Conservation (phyloP, 139 green algal genomes). For the Haematococcus sp. region DNA sequence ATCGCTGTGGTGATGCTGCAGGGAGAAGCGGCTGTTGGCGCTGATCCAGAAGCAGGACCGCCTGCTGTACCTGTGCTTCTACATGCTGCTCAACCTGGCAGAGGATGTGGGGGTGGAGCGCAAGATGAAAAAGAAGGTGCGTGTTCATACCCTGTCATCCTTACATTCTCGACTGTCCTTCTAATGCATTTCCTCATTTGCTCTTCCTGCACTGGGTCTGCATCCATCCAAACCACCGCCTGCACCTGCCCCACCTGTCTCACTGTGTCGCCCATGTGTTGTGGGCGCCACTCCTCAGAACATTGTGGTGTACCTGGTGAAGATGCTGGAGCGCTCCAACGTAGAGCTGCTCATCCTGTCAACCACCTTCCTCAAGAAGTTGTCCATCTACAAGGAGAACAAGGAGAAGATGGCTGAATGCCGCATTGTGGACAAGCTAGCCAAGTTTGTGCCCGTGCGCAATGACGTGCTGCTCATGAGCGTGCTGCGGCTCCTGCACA, state of each 20-base stretch:
- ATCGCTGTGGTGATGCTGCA: slow-evolving; percentile 10
- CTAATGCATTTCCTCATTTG: not conserved
- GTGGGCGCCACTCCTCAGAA: too few species aligned
- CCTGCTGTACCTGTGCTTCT: slow-evolving; percentile 71
- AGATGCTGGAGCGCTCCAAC: slow-evolving; percentile 72
- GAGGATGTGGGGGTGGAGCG: slow-evolving; percentile 76
- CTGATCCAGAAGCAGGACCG: slow-evolving; percentile 74
- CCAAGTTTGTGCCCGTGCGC: slow-evolving; percentile 61
- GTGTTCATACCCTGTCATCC: not conserved
- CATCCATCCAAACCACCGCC: not conserved
- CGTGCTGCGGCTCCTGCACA: slow-evolving; percentile 82
- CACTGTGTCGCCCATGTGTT: too few species aligned
- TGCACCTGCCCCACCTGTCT: not conserved
- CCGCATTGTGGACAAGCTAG: slow-evolving; percentile 59
- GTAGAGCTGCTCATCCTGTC: slow-evolving; percentile 83
- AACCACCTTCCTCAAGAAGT: slow-evolving; percentile 80
- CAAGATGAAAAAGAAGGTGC: slow-evolving; percentile 87
- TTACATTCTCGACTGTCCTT: not conserved
- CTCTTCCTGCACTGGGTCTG: not conserved
- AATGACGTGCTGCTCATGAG: slow-evolving; percentile 67
- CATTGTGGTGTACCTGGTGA: slow-evolving; percentile 73
- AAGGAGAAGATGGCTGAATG: slow-evolving; percentile 58
- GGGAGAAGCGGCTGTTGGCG: slow-evolving; percentile 57
- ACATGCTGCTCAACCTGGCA: slow-evolving; percentile 83
- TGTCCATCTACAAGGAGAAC: slow-evolving; percentile 62